Percentiles rank a stretch among this genome's conserved stretches.
Evolutionary conservation across 257 asterid species (phyloP).

Genomic region (Petunia axillaris): DNA sequence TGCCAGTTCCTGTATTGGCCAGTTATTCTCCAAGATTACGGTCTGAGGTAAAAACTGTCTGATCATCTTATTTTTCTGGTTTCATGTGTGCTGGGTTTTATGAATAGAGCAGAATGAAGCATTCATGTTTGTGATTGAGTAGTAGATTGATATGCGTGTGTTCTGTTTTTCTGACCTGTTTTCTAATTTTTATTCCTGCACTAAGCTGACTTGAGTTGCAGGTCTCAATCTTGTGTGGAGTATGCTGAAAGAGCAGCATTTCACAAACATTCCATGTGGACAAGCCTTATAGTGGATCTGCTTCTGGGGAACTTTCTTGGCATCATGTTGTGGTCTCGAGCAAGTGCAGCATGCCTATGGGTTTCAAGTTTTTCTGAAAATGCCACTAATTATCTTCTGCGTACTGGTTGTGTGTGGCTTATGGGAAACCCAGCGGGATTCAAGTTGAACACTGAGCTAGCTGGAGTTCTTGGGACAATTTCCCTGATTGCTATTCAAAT

Average conservation of each 20-base stretch:
- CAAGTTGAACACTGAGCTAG: conserved; percentile 94
- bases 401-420: conserved; percentile 95
- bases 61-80: neutral
- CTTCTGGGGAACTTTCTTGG: conserved; percentile 83
- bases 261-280: conserved; percentile 76
- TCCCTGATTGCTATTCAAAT: conserved; percentile 81
- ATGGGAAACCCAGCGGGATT: conserved; percentile 99
- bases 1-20: conserved; percentile 92
- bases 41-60: conserved; percentile 54
- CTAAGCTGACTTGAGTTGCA: conserved; percentile 29
- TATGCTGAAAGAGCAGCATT: conserved; percentile 73
- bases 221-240: conserved; percentile 83
- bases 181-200: neutral
- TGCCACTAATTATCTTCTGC: conserved; percentile 75
- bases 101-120: neutral
- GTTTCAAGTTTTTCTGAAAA: conserved; percentile 60
- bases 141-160: neutral
- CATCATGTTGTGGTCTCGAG: conserved; percentile 58
- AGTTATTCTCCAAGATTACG: conserved; percentile 65
- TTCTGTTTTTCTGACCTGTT: neutral
- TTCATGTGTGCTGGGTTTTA: neutral
- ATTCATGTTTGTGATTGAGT: neutral
- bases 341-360: conserved; percentile 55
- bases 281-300: conserved; percentile 68
- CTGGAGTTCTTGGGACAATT: conserved; percentile 91